These are phyloP conservation scores for Paecilomyces variotii DNA, from an alignment of 2,329 filamentous ascomycete genomes.

Conservation along the genomic window DNA sequence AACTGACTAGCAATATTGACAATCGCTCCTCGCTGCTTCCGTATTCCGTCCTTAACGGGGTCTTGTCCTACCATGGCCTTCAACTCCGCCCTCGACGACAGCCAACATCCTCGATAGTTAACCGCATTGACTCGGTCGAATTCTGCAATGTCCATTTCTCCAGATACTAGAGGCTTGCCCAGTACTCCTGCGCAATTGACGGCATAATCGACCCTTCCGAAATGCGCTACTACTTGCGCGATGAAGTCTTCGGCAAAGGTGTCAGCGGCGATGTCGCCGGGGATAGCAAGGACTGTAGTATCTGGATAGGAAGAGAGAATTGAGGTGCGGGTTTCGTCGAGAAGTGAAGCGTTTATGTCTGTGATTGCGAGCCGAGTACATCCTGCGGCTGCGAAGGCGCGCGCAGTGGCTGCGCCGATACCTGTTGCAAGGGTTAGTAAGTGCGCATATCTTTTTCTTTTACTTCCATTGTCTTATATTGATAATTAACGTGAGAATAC, in stretches of 20 bases:
- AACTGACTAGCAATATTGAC: conserved; percentile 49
- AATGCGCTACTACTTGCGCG: conserved; percentile 33
- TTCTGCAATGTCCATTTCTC: conserved; percentile 38
- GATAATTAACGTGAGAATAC: not conserved
- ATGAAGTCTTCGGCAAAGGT: conserved; percentile 39
- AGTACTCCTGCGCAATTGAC: conserved; percentile 50
- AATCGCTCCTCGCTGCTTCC: conserved; percentile 39
- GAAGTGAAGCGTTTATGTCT: conserved; percentile 39
- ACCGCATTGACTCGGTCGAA: conserved; percentile 49
- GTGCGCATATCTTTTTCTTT: not conserved
- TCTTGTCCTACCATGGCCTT: conserved; percentile 41
- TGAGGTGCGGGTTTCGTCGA: conserved; percentile 20
- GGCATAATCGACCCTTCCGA: conserved; percentile 49
- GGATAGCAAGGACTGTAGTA: conserved; percentile 34
- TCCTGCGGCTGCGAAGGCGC: conserved; percentile 43
- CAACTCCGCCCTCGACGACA: conserved; percentile 39
- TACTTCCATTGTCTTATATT: not conserved
- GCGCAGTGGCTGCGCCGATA: conserved; percentile 48
- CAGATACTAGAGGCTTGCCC: not conserved
- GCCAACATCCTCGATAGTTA: conserved; percentile 48
- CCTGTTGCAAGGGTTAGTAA: conserved; percentile 27
- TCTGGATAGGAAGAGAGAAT: conserved; percentile 32
- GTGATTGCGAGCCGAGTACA: conserved; percentile 48
- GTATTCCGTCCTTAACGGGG: conserved; percentile 25
- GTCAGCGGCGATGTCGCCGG: conserved; percentile 41